phyloP scores from a whole-genome alignment of 2,329 filamentous ascomycete species.

The Aspergillus sp. region DNA sequence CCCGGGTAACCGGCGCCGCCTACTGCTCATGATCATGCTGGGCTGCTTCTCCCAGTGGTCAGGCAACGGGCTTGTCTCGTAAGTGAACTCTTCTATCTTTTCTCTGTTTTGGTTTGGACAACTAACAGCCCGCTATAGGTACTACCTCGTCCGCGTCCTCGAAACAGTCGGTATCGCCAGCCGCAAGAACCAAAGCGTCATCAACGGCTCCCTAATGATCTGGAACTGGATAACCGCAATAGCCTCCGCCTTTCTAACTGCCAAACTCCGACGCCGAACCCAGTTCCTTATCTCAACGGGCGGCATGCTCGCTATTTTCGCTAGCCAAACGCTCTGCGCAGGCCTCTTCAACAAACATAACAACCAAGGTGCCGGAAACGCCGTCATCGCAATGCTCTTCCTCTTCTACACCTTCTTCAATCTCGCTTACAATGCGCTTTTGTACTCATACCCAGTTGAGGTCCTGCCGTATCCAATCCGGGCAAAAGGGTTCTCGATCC shows the following conservation, averaged over 20 bases:
- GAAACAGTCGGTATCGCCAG: conserved; percentile 52
- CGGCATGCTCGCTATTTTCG: conserved; percentile 8
- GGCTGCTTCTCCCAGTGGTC: conserved; percentile 21
- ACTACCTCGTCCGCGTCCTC: conserved; percentile 56
- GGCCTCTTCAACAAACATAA: background rate
- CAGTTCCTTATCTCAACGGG: conserved; percentile 42
- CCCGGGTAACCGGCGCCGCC: conserved; percentile 11
- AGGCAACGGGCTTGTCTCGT: conserved; percentile 40
- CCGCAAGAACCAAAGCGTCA: conserved; percentile 53
- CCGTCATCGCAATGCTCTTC: background rate
- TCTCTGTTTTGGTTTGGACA: too few species aligned
- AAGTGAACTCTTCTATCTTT: too few species aligned
- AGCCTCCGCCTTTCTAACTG: conserved; percentile 56
- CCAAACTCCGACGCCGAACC: conserved; percentile 35
- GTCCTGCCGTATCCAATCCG: too few species aligned
- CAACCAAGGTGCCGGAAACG: background rate
- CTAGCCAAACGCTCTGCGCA: background rate
- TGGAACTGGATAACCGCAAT: conserved; percentile 57
- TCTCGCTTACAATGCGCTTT: background rate
- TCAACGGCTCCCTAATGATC: conserved; percentile 54
- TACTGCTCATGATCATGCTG: conserved; percentile 16
- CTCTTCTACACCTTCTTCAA: background rate
- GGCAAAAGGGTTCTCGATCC: too few species aligned
- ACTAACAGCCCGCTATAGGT: conserved; percentile 23
- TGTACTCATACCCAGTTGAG: too few species aligned